Percentiles rank a stretch among this genome's conserved stretches.
Evolutionary conservation across 768 basidiomycete species (phyloP).

Genomic region (Suillus luteus): DNA sequence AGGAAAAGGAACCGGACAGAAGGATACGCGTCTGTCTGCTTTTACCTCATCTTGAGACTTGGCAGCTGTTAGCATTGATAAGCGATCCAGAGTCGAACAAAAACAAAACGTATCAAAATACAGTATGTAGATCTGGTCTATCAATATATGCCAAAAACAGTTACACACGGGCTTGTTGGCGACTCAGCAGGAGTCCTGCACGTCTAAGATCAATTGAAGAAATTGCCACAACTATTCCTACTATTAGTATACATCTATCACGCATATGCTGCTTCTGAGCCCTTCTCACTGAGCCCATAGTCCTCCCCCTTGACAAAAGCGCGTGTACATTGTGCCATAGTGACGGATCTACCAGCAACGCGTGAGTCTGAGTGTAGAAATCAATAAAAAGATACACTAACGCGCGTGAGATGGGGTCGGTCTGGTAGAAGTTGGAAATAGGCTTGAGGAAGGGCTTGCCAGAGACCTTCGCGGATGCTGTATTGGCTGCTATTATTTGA

Average conservation of each 20-base stretch:
- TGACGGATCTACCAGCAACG: slow-evolving; percentile 64
- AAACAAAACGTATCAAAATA: background rate
- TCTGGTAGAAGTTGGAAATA: slow-evolving; percentile 93
- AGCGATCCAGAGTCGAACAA: background rate
- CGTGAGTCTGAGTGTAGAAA: slow-evolving; percentile 9
- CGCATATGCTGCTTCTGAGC: slow-evolving; percentile 46
- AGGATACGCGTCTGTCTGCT: background rate
- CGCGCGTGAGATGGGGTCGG: slow-evolving; percentile 93
- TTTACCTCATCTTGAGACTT: background rate
- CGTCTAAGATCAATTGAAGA: slow-evolving; percentile 1
- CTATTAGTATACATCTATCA: slow-evolving; percentile 25
- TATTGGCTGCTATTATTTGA: slow-evolving; percentile 52
- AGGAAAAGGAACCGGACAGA: background rate
- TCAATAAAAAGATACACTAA: slow-evolving; percentile 45
- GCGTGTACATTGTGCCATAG: slow-evolving; percentile 93
- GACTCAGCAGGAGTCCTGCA: background rate
- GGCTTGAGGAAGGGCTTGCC: slow-evolving; percentile 72
- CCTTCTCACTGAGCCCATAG: slow-evolving; percentile 55
- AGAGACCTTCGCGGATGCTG: slow-evolving; percentile 56
- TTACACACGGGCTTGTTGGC: background rate
- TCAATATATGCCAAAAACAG: background rate
- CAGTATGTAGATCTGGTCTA: background rate
- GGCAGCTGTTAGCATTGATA: background rate
- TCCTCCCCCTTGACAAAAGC: slow-evolving; percentile 80
- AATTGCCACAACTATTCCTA: slow-evolving; percentile 3